Conservation (phyloP, 768 basidiomycete species). For the Kondoa malvinella region DNA sequence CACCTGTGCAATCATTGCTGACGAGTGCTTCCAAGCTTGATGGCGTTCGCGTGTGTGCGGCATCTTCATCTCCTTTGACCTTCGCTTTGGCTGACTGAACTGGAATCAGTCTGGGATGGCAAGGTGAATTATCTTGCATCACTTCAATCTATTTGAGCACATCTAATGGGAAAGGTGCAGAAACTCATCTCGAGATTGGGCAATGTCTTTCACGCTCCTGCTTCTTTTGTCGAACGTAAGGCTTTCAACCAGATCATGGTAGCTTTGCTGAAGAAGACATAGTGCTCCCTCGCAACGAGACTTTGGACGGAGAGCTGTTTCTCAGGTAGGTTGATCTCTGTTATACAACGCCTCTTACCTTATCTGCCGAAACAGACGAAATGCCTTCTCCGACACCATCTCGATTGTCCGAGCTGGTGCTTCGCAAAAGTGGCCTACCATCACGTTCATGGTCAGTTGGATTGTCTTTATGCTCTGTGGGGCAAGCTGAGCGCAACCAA, state of each 20-base stretch:
- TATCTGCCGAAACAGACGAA: conserved; percentile 3
- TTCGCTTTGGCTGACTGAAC: not conserved
- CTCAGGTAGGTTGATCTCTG: not conserved
- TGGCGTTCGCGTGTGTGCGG: not conserved
- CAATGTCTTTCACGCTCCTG: conserved; percentile 18
- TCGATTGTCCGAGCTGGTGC: conserved; percentile 13
- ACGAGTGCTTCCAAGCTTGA: too few species aligned
- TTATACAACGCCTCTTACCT: not conserved
- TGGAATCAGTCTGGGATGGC: not conserved
- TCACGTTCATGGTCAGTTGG: conserved; percentile 21
- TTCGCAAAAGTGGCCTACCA: conserved; percentile 14
- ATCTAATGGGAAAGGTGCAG: not conserved
- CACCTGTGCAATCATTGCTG: too few species aligned
- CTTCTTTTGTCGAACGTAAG: conserved; percentile 17
- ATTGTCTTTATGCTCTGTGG: not conserved
- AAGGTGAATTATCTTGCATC: not conserved
- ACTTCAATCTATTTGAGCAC: too few species aligned
- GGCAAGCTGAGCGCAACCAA: not conserved
- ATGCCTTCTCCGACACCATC: conserved; percentile 21
- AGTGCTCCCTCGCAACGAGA: conserved; percentile 18
- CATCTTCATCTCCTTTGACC: not conserved
- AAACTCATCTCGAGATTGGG: conserved; percentile 17
- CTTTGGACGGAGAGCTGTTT: conserved; percentile 26
- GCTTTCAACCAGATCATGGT: not conserved
- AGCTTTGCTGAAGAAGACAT: not conserved